Percentiles rank a stretch among this genome's conserved stretches.
Evolutionary conservation across 495 filamentous ascomycete species (phyloP).

Genomic region (Tuber calosporum): DNA sequence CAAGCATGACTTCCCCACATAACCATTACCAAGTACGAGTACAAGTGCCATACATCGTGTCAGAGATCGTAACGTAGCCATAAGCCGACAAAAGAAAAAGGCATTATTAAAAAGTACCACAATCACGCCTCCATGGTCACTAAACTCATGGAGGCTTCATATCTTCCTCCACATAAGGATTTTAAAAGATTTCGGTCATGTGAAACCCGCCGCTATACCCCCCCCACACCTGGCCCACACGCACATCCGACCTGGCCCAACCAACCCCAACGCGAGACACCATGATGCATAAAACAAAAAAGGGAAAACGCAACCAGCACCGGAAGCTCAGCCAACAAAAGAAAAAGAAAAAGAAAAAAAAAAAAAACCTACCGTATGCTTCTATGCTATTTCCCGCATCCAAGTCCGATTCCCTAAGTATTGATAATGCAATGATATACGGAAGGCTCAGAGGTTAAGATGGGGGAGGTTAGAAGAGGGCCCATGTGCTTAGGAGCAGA

Average conservation of each 20-base stretch:
- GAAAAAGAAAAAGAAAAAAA: not conserved
- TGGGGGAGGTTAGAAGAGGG: not conserved
- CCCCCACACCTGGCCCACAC: not conserved
- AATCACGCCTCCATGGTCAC: not conserved
- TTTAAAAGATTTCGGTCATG: not conserved
- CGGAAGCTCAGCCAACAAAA: not conserved
- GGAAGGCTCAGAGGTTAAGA: not conserved
- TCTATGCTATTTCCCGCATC: not conserved
- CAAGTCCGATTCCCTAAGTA: not conserved
- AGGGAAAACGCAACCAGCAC: not conserved
- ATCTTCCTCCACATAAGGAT: not conserved
- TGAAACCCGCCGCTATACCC: not conserved
- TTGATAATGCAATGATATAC: slow-evolving; percentile 1
- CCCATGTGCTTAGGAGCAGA: slow-evolving; percentile 9
- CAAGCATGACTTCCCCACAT: not conserved
- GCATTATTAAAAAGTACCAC: slow-evolving; percentile 1
- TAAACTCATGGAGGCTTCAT: not conserved
- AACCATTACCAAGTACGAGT: not conserved
- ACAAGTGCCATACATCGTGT: not conserved
- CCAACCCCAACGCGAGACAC: not conserved
- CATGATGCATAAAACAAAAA: not conserved
- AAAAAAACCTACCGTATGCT: not conserved
- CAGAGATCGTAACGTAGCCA: not conserved
- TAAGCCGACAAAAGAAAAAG: not conserved
- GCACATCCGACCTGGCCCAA: not conserved